phyloP scores from a whole-genome alignment of 1,139 yeast genomes.

The Blastobotrys elegans region DNA sequence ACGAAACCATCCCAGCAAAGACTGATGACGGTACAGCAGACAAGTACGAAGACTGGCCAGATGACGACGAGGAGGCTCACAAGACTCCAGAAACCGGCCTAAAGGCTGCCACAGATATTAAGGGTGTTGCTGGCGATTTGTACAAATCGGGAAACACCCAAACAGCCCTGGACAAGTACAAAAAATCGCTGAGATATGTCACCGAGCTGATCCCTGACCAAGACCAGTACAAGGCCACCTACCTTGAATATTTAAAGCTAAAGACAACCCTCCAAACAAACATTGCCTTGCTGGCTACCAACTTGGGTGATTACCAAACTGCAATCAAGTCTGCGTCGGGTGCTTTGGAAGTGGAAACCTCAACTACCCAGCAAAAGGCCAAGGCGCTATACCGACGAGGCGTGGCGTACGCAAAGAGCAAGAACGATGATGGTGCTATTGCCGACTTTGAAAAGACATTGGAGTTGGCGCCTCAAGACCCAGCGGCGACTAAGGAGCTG shows the following conservation, averaged over 20 bases:
- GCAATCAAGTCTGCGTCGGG: conserved; percentile 57
- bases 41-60: conserved; percentile 67
- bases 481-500: conserved; percentile 66
- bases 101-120: conserved; percentile 40
- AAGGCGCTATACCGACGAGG: conserved; percentile 88
- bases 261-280: conserved; percentile 64
- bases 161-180: conserved; percentile 60
- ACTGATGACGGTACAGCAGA: conserved; percentile 82
- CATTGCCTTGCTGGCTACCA: conserved; percentile 69
- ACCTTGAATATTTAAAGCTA: conserved; percentile 34
- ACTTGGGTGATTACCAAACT: conserved; percentile 51
- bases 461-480: conserved; percentile 63
- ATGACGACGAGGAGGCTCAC: conserved; percentile 61
- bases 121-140: conserved; percentile 70
- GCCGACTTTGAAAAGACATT: conserved; percentile 63
- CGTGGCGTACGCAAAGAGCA: conserved; percentile 58
- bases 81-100: conserved; percentile 39
- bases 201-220: conserved; percentile 61
- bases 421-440: conserved; percentile 70
- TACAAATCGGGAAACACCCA: conserved; percentile 51
- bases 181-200: conserved; percentile 63
- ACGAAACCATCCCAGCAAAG: conserved; percentile 47
- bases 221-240: conserved; percentile 39
- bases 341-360: conserved; percentile 58
- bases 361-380: conserved; percentile 65